Evolutionary conservation across 306 rosid species (phyloP), one percentile per base, ranked within the genome.

Genomic region (Myrica gale): DNA sequence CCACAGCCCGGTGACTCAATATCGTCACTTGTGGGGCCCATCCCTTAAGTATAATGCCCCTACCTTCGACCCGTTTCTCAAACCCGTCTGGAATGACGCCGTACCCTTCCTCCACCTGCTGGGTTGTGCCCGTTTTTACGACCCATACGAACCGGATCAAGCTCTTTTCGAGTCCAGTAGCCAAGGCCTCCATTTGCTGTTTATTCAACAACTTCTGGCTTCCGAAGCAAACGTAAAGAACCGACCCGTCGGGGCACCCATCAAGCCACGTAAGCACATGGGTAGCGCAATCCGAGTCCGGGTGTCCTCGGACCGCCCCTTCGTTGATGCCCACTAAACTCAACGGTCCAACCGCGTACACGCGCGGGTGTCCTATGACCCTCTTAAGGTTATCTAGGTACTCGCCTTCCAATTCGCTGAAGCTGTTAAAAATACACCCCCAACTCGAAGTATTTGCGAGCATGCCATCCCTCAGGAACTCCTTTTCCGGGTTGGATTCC

Each of bases 151-250:
- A 92, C 0, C 82, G 79, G 23, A 52, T 72, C 45, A 70, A 39
- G 32, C 92, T 88, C 53, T 10, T 56, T 39, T 90, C 93, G 44
- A 90, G 89, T 75, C 93, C 93, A 1, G 71, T n/a, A 7, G 96
- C 97, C 82, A 90, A 60, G 0, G 87, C 90, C 69, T 88, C 87
- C 84, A 92, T 86, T 6, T 90, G 96, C 6, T 42, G 80, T 58
- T 68, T 83, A 5, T 61, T 76, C 6, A 86, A 7, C 32, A 90
- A 1, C 80, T 83, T 92, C 83, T 90, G 97, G 80, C 96, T 88
- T 77, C 96, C 93, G 51, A 92, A 90, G 42, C 97, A 87, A 9
- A 92, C 89, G 3, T 88, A 90, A 19, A 90, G 21, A 44, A 88
- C 97, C 0, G 96, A 92, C 0, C 83, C 89, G 0, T 88, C 89